These are phyloP conservation scores for Eutrema yunnanense DNA, from an alignment of 345 rosid genomes.

Conservation along the genomic window DNA sequence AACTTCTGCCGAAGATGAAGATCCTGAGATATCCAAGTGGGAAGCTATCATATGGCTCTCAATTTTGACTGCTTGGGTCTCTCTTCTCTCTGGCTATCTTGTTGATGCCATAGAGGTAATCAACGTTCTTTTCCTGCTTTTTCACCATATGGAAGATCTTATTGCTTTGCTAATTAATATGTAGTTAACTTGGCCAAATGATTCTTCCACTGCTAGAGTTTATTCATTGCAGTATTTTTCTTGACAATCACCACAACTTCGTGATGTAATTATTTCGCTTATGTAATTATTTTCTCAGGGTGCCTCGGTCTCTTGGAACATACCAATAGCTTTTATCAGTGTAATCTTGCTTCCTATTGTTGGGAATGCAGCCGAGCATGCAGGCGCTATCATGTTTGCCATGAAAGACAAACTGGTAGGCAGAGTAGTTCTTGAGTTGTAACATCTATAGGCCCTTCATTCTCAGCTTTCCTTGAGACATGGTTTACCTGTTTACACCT, in stretches of 20 bases:
- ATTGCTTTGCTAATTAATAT: not conserved
- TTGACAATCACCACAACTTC: not conserved
- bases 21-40: conserved; percentile 79
- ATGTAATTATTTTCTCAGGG: conserved; percentile 43
- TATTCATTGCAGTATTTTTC: not conserved
- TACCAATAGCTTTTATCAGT: conserved; percentile 87
- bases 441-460: not conserved
- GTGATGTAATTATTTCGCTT: not conserved
- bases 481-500: not conserved
- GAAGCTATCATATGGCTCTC: conserved; percentile 86
- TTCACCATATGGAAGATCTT: not conserved
- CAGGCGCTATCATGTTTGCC: conserved; percentile 95
- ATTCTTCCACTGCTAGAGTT: not conserved
- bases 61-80: conserved; percentile 89
- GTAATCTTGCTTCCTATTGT: conserved; percentile 93
- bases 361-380: conserved; percentile 98
- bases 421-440: conserved; percentile 17
- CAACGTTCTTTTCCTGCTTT: not conserved
- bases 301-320: conserved; percentile 66
- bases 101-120: conserved; percentile 88
- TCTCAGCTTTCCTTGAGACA: not conserved
- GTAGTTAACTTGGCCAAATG: not conserved
- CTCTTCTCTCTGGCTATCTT: conserved; percentile 80
- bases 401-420: conserved; percentile 96
- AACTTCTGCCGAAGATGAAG: conserved; percentile 48